Evolutionary conservation across 2,329 filamentous ascomycete genomes (phyloP), one percentile per base, ranked within the genome.

Genomic region (Cadophora luteo-olivacea): DNA sequence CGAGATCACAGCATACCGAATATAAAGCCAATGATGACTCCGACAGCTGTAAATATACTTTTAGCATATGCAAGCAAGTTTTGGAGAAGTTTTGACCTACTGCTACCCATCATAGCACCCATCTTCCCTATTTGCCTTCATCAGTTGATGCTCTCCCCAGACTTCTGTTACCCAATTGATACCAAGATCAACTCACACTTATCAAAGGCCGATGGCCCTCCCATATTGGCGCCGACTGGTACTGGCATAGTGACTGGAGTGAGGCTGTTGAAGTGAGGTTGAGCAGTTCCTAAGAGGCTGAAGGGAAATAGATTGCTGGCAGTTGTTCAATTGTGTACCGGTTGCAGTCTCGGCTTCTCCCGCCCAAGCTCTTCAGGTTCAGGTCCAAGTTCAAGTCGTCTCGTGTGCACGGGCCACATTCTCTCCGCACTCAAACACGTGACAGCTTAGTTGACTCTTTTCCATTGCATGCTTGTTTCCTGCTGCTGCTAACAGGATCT

Each of bases 91-190:
- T 67, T 54, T 66, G 64, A 88, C 94, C 77, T 92, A 98, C 95
- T 97, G 80, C 94, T 93, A 75, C 96, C 96, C 94, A 98, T 98
- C 91, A 99, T 91, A 72, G 92, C 94, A 76, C 96, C 96, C 94
- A 98, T 97, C 86, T 97, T 97, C 81, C 94, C 94, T 97, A 79
- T 75, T 60, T 72, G 61, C 67, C 77, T 79, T 76, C 60, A 68
- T 74, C 65, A 74, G 68, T 68, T 68, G 32, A 77, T 79, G 77
- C 80, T 79, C 73, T 67, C 64, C 67, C 48, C 32, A 29, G 51
- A 33, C 24, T 65, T 77, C 68, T 52, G 51, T 65, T 41, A n/a
- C 60, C 66, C 33, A 49, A 49, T 33, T 48, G 51, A 48, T 57
- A 61, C 32, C 51, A 65, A 57, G 45, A 66, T 68, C 61, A 48